Conservation (phyloP, 768 basidiomycete genomes). For the Tylopilus cervinicoccineus region DNA sequence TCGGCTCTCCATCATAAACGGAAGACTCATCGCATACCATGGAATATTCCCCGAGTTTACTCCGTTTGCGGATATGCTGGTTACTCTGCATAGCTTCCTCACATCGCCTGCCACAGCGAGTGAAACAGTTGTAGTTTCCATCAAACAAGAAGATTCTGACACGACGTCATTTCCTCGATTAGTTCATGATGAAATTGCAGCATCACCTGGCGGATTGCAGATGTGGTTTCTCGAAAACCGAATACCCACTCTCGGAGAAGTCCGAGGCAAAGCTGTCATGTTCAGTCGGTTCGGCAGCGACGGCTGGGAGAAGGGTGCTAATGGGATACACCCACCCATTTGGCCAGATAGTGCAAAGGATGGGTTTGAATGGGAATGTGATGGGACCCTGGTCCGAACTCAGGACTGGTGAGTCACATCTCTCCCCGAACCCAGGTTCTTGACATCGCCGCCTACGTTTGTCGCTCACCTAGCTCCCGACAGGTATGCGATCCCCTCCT, state of each 20-base stretch:
- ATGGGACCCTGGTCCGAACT: slow-evolving; percentile 61
- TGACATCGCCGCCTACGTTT: background rate
- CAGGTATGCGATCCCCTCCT: slow-evolving; percentile 80
- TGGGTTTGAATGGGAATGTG: slow-evolving; percentile 79
- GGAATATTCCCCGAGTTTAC: slow-evolving; percentile 69
- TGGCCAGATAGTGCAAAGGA: slow-evolving; percentile 80
- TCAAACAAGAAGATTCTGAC: slow-evolving; percentile 82
- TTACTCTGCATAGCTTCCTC: slow-evolving; percentile 60
- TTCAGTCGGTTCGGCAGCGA: slow-evolving; percentile 73
- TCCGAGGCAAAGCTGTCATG: slow-evolving; percentile 79
- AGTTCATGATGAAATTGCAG: slow-evolving; percentile 61
- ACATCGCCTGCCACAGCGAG: slow-evolving; percentile 47
- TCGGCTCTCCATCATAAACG: slow-evolving; percentile 64
- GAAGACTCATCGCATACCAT: slow-evolving; percentile 73
- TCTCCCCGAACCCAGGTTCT: background rate
- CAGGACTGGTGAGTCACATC: slow-evolving; percentile 77
- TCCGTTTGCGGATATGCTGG: slow-evolving; percentile 63
- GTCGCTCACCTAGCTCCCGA: slow-evolving; percentile 3
- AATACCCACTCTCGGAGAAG: slow-evolving; percentile 78
- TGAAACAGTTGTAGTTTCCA: slow-evolving; percentile 81
- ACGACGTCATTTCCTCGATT: slow-evolving; percentile 53
- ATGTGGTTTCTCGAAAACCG: slow-evolving; percentile 86
- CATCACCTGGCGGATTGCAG: slow-evolving; percentile 43
- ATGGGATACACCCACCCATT: slow-evolving; percentile 81
- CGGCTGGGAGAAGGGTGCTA: slow-evolving; percentile 68